A percentile compares a stretch with the other conserved stretches of the same genome.
Conservation (phyloP, 495 filamentous ascomycete genomes). For the Aspergillus sclerotiicarbonarius region DNA sequence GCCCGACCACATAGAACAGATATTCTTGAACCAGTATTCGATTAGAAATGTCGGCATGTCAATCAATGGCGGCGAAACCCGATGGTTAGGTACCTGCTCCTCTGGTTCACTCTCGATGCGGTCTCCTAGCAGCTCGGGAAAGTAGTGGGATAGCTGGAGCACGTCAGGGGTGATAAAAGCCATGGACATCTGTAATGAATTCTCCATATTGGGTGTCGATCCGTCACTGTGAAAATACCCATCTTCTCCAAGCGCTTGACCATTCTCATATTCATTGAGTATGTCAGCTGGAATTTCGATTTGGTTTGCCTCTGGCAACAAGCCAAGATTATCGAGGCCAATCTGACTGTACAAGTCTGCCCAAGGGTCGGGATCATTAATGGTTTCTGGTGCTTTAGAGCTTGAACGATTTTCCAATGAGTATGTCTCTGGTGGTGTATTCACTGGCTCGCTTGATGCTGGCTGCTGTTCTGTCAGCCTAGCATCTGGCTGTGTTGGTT, state of each 20-base stretch:
- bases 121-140: too few species aligned
- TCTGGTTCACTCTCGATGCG: background rate
- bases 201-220: too few species aligned
- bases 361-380: background rate
- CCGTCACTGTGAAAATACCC: background rate
- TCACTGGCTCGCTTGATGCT: too few species aligned
- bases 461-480: too few species aligned
- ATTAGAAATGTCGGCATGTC: background rate
- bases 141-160: too few species aligned
- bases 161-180: too few species aligned
- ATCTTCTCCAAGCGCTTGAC: too few species aligned
- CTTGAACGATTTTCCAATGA: background rate
- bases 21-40: conserved; percentile 5
- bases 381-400: background rate
- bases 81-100: background rate
- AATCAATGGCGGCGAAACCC: background rate
- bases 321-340: background rate
- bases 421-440: too few species aligned
- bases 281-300: background rate
- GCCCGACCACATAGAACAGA: conserved; percentile 1
- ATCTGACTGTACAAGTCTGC: background rate
- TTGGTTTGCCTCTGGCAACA: background rate
- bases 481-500: too few species aligned
- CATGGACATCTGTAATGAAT: too few species aligned
- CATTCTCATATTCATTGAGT: background rate